phyloP scores from a whole-genome alignment of 225 moss, liverwort and hornwort genomes.

The Anthoceros angustus region DNA sequence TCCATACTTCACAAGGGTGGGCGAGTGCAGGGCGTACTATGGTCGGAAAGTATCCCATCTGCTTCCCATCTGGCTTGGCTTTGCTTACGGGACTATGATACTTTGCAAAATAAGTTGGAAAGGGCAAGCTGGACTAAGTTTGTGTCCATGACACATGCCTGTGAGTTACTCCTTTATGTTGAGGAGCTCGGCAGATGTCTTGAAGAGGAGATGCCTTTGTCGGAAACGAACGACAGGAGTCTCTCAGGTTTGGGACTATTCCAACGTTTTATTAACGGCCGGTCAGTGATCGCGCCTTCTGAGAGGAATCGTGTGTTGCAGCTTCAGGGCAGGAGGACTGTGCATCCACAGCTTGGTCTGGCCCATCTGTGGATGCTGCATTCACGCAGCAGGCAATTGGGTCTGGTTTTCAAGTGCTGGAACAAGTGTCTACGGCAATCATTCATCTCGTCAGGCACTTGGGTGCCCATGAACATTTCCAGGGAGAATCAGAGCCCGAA shows the following conservation, averaged over 20 bases:
- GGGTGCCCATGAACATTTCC: too few relatives aligned
- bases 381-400: too few relatives aligned
- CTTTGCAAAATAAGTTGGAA: constrained; percentile 42
- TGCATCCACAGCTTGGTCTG: neutral
- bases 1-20: constrained; percentile 60
- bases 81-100: constrained; percentile 71
- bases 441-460: too few relatives aligned
- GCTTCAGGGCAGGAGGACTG: neutral
- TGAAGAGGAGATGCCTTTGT: constrained; percentile 5
- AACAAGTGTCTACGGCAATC: too few relatives aligned
- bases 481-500: too few relatives aligned
- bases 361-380: neutral
- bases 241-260: neutral
- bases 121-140: constrained; percentile 15
- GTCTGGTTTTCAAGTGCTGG: too few relatives aligned
- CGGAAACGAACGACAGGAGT: constrained; percentile 4
- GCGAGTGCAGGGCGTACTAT: constrained; percentile 53
- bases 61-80: constrained; percentile 89
- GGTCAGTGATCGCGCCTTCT: too few relatives aligned
- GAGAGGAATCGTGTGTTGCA: neutral
- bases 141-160: constrained; percentile 12
- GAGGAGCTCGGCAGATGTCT: neutral
- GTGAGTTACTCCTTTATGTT: neutral
- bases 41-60: constrained; percentile 82
- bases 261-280: too few relatives aligned